Conservation (phyloP, 2,329 filamentous ascomycete species). For the Aspergillus sp. region DNA sequence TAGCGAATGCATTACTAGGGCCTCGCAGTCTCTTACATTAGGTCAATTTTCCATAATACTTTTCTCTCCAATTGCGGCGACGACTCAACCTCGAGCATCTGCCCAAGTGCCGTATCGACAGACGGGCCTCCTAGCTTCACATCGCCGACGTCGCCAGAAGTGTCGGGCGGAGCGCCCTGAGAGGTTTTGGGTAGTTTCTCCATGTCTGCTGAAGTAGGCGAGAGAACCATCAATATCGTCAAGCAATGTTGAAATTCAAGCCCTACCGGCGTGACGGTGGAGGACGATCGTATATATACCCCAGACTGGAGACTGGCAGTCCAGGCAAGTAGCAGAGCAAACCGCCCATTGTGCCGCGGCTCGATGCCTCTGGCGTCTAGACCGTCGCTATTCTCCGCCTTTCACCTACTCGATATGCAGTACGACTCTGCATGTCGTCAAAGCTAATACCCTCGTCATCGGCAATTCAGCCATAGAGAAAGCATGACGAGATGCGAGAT, state of each 20-base stretch:
- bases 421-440: no score
- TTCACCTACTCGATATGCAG: no score
- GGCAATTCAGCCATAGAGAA: no score
- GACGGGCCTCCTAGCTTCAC: neutral
- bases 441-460: no score
- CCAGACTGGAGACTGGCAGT: neutral
- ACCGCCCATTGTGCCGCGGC: neutral
- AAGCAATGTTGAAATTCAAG: neutral
- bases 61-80: constrained; percentile 16
- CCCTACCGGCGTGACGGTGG: neutral
- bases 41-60: constrained; percentile 18
- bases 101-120: constrained; percentile 7
- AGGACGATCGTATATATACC: neutral
- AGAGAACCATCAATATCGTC: no score
- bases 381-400: no score
- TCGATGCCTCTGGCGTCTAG: no score
- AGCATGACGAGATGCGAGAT: no score
- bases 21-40: constrained; percentile 9
- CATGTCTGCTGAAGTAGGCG: neutral
- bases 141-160: neutral
- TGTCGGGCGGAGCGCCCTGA: neutral
- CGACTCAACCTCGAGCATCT: constrained; percentile 15
- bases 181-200: neutral
- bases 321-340: no score
- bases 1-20: neutral